Percentiles rank a stretch among this genome's conserved stretches.
phyloP scores from a whole-genome alignment of 2,329 filamentous ascomycete genomes.

The Dactylonectria macrodidyma region DNA sequence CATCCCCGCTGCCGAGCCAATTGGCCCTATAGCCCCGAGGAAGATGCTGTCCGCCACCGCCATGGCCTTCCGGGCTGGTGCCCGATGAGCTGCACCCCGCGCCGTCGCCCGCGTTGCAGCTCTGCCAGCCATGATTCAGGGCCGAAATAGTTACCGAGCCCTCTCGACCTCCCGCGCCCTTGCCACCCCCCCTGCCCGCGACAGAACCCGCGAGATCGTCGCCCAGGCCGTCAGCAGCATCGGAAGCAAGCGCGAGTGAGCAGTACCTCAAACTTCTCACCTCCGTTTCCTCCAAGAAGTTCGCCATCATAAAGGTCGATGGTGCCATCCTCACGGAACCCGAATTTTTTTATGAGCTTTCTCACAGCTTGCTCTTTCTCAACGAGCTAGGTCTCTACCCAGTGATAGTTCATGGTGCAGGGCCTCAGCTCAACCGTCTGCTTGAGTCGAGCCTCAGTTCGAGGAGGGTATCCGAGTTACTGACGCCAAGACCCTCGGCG shows the following conservation, averaged over 20 bases:
- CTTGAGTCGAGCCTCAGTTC: slow-evolving; percentile 94
- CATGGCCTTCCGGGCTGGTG: slow-evolving; percentile 60
- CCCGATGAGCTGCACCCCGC: slow-evolving; percentile 58
- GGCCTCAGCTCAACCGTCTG: slow-evolving; percentile 93
- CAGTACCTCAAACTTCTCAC: slow-evolving; percentile 89
- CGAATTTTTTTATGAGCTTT: slow-evolving; percentile 93
- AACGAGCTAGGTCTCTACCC: slow-evolving; percentile 96
- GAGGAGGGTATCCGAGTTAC: slow-evolving; percentile 97
- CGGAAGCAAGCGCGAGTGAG: slow-evolving; percentile 92
- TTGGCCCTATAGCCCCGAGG: slow-evolving; percentile 38
- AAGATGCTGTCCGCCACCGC: slow-evolving; percentile 62
- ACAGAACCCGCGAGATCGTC: slow-evolving; percentile 55
- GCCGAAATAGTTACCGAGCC: slow-evolving; percentile 45
- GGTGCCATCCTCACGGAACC: slow-evolving; percentile 86
- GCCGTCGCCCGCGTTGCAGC: slow-evolving; percentile 37
- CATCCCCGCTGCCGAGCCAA: slow-evolving; percentile 38
- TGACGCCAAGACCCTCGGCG: slow-evolving; percentile 92
- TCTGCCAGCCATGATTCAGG: slow-evolving; percentile 45
- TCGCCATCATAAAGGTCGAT: slow-evolving; percentile 93
- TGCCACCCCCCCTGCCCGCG: slow-evolving; percentile 39
- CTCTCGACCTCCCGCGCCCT: slow-evolving; percentile 44
- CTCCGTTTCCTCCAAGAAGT: slow-evolving; percentile 93
- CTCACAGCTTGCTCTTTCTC: slow-evolving; percentile 89
- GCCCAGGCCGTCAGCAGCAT: slow-evolving; percentile 87
- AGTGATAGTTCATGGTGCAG: slow-evolving; percentile 94